phyloP scores from a whole-genome alignment of 306 rosid species.

The Inga leiocalycina region DNA sequence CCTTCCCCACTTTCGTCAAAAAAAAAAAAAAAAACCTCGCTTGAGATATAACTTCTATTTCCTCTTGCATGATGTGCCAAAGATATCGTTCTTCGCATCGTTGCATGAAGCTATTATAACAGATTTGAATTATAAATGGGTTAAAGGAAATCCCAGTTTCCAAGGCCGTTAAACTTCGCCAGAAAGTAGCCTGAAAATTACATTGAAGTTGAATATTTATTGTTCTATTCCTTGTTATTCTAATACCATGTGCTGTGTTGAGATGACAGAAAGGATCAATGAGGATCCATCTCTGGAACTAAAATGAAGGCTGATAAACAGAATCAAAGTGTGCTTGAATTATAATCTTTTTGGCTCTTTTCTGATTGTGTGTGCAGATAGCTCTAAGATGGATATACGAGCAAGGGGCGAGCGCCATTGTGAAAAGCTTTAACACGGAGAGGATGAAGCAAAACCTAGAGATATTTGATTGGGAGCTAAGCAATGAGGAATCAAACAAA shows the following conservation, averaged over 20 bases:
- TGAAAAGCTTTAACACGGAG: constrained; percentile 40
- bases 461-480: constrained; percentile 36
- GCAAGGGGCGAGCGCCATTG: constrained; percentile 28
- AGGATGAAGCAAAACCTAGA: constrained; percentile 40
- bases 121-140: not conserved
- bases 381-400: constrained; percentile 34
- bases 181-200: not conserved
- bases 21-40: too few species aligned
- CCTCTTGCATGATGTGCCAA: not conserved
- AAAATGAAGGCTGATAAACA: not conserved
- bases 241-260: not conserved
- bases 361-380: constrained; percentile 25
- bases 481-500: constrained; percentile 11
- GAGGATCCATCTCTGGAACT: not conserved
- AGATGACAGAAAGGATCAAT: not conserved
- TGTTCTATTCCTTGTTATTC: not conserved
- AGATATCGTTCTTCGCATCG: not conserved
- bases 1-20: not conserved
- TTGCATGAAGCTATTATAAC: not conserved
- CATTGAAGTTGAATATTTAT: not conserved
- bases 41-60: not conserved
- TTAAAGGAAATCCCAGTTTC: not conserved
- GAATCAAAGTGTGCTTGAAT: not conserved
- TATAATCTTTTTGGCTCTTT: not conserved
- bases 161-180: not conserved